Base-by-base conservation (phyloP, 2,329 filamentous ascomycete genomes). In the Septoria petroselini region DNA sequence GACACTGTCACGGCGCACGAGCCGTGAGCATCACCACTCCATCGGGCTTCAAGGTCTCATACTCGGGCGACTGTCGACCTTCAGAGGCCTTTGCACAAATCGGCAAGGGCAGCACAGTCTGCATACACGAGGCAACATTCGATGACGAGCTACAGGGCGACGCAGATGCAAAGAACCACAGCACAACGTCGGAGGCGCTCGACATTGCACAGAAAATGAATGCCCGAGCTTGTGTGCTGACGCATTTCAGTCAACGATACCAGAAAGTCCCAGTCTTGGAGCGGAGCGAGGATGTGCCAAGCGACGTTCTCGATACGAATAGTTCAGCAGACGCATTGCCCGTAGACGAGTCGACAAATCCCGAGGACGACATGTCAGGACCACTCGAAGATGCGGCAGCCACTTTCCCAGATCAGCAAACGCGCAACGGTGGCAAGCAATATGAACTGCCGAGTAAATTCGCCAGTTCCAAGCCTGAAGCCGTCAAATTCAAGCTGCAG, bases 111-210 rank as follows among this genome's bases (percentile, higher is more conserved):
- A 84, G 86, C 1, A 95, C 91, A 11, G 78, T 98, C 5, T 80
- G 96, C 4, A 82, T 98, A 48, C 93, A 98, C 73, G 93, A 98
- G 76, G 91, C 90, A 55, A 98, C 93, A 0, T 97, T 98, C 65
- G 88, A 93, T 60, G 88, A 95, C 65, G 88, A 93, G 62, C 80
- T 95, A 60, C 62, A 70, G 31, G 80, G 78, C 12, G 91, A 96
- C 62, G 93, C 93, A 3, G 66, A 78, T 21, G 87, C 85, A 43
- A 98, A 98, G 80, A 90, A 86, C 65, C 93, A 98, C 73, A 88
- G 81, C 31, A 98, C 93, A 7, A 88, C 90, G 54, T 80, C 80
- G 11, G 93, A 98, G 72, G 93, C 93, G 1, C 78, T 98, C 3
- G 77, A 75, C 37, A 79, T 97, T 2, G 91, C 85, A 1, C 76